phyloP scores from a whole-genome alignment of 805 yeast genomes.

The Grigorovia humatica region DNA sequence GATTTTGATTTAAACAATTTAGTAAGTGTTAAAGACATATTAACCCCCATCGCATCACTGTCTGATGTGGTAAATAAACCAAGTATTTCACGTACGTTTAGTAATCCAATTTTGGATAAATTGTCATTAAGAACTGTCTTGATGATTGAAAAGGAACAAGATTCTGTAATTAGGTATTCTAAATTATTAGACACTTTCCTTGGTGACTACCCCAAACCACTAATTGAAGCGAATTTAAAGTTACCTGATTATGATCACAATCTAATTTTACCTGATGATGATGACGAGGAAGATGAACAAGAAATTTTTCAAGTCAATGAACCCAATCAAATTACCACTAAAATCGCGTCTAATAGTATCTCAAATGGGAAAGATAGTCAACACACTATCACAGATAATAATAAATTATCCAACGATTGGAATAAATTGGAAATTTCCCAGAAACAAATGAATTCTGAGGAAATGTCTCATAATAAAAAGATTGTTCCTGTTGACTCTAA shows the following conservation, averaged over 20 bases:
- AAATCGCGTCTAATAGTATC: too few relatives aligned
- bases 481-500: too few relatives aligned
- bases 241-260: constrained; percentile 65
- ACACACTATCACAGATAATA: neutral
- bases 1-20: constrained; percentile 38
- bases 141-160: constrained; percentile 72
- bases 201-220: constrained; percentile 74
- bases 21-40: constrained; percentile 45
- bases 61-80: constrained; percentile 67
- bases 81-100: constrained; percentile 57
- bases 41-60: constrained; percentile 75
- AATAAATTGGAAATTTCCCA: neutral
- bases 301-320: neutral
- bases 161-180: constrained; percentile 58
- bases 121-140: constrained; percentile 68
- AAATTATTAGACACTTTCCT: constrained; percentile 67
- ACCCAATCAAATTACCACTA: too few relatives aligned
- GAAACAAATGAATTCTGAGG: neutral
- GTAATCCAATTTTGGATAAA: constrained; percentile 41
- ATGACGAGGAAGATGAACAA: constrained; percentile 10
- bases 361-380: neutral
- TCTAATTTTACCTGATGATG: constrained; percentile 27
- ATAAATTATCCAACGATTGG: neutral
- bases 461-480: too few relatives aligned
- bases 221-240: constrained; percentile 53